Evolutionary conservation across 306 rosid species (phyloP), one percentile per base, ranked within the genome.

Genomic region (Inga leiocalycina): DNA sequence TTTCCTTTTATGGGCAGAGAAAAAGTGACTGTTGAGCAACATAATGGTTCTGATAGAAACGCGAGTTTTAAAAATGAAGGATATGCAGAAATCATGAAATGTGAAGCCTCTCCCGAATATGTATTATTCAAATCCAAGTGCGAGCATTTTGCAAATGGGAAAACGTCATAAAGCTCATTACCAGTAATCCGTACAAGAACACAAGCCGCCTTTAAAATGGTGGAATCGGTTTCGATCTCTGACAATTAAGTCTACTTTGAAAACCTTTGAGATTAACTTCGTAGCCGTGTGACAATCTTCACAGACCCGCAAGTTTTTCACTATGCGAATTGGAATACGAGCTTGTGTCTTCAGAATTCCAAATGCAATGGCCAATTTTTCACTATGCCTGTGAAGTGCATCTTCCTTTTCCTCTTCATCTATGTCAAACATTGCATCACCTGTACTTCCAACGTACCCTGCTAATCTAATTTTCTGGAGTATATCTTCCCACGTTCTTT

Each of bases 351-450:
- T 88, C 80, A 88, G 64, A 44, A 88, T 77, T 49, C 91, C 91
- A 61, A 80, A 88, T 57, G 91, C 89, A 80, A 88, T 85, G 61
- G 91, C 89, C 72, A 88, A 79, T 80, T 85, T 88, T 84, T 85
- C 89, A 83, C 89, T 85, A 51, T 85, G 91, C 79, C 84, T 88
- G 74, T 85, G 37, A 78, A 88, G 91, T 15, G 87, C 87, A 74
- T 81, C 82, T 74, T 88, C 91, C 77, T 88, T 85, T 79, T 88
- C 88, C 80, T 88, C 91, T 62, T 88, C 91, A 74, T 88, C 89
- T 57, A 88, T 80, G 80, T 88, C 91, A 88, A 83, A 85, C 82
- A 88, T 68, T 34, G 84, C 85, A 65, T 88, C 88, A 49, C 44
- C 77, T 30, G 85, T 88, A 80, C 86, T 88, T 83, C 82, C 89